Evolutionary conservation across 192 early-diverging fungal species (phyloP).

Genomic region (Rhizophagus clarus): DNA sequence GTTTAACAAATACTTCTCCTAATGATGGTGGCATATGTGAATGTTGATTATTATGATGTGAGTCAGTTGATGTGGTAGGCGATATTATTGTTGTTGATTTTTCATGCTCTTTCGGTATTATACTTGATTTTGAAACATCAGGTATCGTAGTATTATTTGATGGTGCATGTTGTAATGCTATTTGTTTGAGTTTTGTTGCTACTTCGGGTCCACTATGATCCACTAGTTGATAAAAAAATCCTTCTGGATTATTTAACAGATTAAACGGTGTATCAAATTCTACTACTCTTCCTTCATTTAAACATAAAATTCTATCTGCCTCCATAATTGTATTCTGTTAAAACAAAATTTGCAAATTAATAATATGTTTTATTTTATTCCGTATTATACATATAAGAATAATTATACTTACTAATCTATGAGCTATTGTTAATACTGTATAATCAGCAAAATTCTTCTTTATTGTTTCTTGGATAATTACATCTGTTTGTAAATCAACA

Average conservation of each 20-base stretch:
- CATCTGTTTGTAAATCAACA: slow-evolving; percentile 53
- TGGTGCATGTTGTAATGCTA: slow-evolving; percentile 36
- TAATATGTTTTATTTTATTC: neutral
- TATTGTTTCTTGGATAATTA: slow-evolving; percentile 53
- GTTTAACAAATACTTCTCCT: slow-evolving; percentile 6
- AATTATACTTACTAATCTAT: slow-evolving; percentile 49
- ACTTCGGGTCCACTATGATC: slow-evolving; percentile 40
- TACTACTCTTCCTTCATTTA: slow-evolving; percentile 50
- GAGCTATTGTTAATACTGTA: slow-evolving; percentile 70
- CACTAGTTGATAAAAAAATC: slow-evolving; percentile 44
- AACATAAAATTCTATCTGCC: slow-evolving; percentile 55
- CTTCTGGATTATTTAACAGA: slow-evolving; percentile 42
- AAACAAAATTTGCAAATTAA: neutral
- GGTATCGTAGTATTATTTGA: neutral
- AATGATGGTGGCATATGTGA: slow-evolving; percentile 17
- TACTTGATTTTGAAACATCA: neutral
- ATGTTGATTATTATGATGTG: neutral
- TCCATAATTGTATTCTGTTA: slow-evolving; percentile 52
- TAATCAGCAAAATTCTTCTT: slow-evolving; percentile 51
- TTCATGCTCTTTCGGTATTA: neutral
- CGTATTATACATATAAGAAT: slow-evolving; percentile 29
- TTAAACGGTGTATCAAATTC: slow-evolving; percentile 46
- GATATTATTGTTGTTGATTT: neutral
- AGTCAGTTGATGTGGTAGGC: neutral
- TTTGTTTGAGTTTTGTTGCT: slow-evolving; percentile 36